These are phyloP conservation scores for Plenodomus tracheiphilus DNA, from an alignment of 2,329 filamentous ascomycete species.

Conservation along the genomic window DNA sequence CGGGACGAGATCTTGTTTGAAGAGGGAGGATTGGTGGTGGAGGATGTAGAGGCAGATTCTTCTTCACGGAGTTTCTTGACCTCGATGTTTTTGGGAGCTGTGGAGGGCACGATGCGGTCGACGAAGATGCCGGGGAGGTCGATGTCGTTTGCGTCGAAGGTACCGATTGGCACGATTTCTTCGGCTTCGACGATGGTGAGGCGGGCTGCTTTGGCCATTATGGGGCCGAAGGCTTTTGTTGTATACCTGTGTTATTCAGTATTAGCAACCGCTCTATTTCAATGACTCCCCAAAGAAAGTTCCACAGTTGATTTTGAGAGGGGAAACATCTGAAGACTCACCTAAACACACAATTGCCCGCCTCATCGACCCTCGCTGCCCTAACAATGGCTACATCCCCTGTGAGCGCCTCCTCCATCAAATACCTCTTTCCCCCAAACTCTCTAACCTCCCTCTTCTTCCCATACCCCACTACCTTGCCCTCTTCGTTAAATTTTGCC, in stretches of 20 bases:
- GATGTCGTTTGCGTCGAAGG: constrained; percentile 79
- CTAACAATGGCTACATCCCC: constrained; percentile 78
- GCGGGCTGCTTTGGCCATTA: constrained; percentile 87
- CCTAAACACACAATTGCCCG: constrained; percentile 75
- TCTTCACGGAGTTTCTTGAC: constrained; percentile 39
- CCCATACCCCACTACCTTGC: constrained; percentile 65
- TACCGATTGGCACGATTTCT: constrained; percentile 85
- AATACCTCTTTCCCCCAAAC: constrained; percentile 71
- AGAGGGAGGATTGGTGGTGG: constrained; percentile 18
- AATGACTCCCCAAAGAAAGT: not conserved
- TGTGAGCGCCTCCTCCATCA: constrained; percentile 76
- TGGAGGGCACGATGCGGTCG: constrained; percentile 83
- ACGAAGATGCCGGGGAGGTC: constrained; percentile 92
- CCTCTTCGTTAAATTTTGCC: constrained; percentile 60
- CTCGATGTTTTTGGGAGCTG: constrained; percentile 76
- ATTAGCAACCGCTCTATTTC: constrained; percentile 2
- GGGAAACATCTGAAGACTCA: constrained; percentile 5
- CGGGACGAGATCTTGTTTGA: constrained; percentile 46
- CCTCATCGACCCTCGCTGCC: constrained; percentile 75
- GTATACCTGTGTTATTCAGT: constrained; percentile 29
- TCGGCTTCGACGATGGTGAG: constrained; percentile 94
- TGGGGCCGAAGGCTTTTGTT: constrained; percentile 43
- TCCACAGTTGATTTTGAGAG: not conserved
- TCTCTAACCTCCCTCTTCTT: constrained; percentile 69
- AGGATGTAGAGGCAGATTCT: constrained; percentile 5